Percentiles rank a stretch among this genome's conserved stretches.
Evolutionary conservation across 768 basidiomycete genomes (phyloP).

Genomic region (Tulasnella sp.): DNA sequence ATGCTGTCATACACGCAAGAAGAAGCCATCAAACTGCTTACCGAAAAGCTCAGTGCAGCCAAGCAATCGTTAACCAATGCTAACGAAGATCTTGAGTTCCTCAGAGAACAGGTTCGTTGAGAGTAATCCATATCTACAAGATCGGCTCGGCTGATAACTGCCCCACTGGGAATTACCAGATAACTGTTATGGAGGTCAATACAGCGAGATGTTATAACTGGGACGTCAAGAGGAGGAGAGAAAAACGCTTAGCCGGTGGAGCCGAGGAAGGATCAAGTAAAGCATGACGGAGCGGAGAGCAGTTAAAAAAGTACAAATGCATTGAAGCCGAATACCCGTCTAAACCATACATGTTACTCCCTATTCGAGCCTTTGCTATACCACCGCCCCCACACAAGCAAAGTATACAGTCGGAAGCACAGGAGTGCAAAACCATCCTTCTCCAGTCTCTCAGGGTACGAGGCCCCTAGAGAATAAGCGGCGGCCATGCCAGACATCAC

Average conservation of each 20-base stretch:
- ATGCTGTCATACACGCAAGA: conserved; percentile 93
- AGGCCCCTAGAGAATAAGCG: conserved; percentile 48
- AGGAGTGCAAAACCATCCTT: conserved; percentile 33
- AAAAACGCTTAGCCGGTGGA: conserved; percentile 41
- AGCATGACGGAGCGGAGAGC: neutral
- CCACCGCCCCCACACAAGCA: conserved; percentile 19
- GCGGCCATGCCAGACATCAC: conserved; percentile 49
- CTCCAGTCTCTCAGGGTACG: conserved; percentile 46
- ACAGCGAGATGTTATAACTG: conserved; percentile 95
- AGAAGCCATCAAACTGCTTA: conserved; percentile 72
- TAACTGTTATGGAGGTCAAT: conserved; percentile 93
- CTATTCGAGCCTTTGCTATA: conserved; percentile 29
- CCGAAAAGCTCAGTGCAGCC: conserved; percentile 73
- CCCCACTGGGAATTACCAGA: neutral
- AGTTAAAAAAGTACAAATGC: neutral
- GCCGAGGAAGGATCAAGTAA: conserved; percentile 16
- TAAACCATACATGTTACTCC: neutral
- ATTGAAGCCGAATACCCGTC: conserved; percentile 17
- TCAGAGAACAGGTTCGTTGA: conserved; percentile 76
- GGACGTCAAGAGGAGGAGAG: conserved; percentile 85
- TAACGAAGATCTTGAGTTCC: conserved; percentile 86
- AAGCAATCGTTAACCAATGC: conserved; percentile 66
- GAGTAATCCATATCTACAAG: neutral
- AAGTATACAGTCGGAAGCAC: conserved; percentile 14
- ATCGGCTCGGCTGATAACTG: neutral